Base-by-base conservation (phyloP, 345 rosid genomes). In the Eucalyptus fibrosa region DNA sequence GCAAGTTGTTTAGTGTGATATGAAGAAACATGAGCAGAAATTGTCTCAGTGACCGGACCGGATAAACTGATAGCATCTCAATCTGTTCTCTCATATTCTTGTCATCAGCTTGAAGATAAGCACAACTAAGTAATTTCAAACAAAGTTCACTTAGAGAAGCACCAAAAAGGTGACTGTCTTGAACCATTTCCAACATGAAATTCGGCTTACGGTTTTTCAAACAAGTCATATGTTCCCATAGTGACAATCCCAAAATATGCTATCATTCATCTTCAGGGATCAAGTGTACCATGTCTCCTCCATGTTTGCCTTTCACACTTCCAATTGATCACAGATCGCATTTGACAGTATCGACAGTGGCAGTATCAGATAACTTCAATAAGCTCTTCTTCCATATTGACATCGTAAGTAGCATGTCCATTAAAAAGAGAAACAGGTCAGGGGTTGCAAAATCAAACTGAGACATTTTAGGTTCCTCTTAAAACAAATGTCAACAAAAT, bases 211-310 rank as follows among this genome's bases (percentile, higher is more conserved):
- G 93, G 87, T 94, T 92, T 93, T 92, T 90, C 86, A 97, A 93
- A 89, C 93, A 94, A 88, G 89, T 92, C 90, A 96, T 90, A 91
- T 96, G 98, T 91, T 92, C 94, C 98, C 99, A 97, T 90, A 96
- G 89, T 92, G 96, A 95, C 87, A 90, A 92, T 88, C 95, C 96
- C 65, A 95, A 90, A 44, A 94, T 89, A 88, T 92, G 92, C 94
- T 95, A 93, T 94, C 94, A 96, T 92, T 96, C 98, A 90, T 95
- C 97, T 89, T 94, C 96, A 89, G 96, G 93, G 92, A 96, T 94
- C 87, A 94, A 92, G 90, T 88, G 87, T 45, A 67, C 80, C 45
- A 86, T 87, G 62, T 89, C 87, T 80, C 89, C 91, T 88, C 91
- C 91, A 92, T 91, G 88, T 86, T 91, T 89, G 86, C 87, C 90